Percentiles rank a stretch among this genome's conserved stretches.
Evolutionary conservation across 2,329 filamentous ascomycete species (phyloP).

Genomic region (Penicillium digitatum): DNA sequence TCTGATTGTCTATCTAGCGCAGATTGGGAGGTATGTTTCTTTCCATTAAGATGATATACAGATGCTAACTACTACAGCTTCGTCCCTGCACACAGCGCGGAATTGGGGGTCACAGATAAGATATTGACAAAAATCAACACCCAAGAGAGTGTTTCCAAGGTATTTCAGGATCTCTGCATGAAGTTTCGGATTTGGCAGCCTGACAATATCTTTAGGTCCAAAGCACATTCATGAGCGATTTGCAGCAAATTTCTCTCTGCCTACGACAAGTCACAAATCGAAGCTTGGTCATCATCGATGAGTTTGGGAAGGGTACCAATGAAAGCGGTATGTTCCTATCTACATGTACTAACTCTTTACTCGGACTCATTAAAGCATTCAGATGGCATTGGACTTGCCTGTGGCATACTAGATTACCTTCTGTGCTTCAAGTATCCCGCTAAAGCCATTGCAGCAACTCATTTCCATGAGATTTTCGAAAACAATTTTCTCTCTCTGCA

Average conservation of each 20-base stretch:
- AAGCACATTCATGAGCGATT: constrained; percentile 72
- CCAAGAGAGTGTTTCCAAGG: constrained; percentile 61
- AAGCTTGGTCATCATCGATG: constrained; percentile 85
- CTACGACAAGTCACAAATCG: constrained; percentile 68
- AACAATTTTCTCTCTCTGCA: constrained; percentile 49
- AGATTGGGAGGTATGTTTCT: constrained; percentile 61
- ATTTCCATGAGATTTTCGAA: constrained; percentile 58
- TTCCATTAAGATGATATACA: not conserved
- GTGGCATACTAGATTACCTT: constrained; percentile 57
- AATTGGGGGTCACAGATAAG: constrained; percentile 83
- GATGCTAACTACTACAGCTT: constrained; percentile 53
- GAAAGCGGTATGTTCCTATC: constrained; percentile 43
- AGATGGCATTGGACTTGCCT: constrained; percentile 63
- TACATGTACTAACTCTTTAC: not conserved
- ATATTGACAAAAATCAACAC: constrained; percentile 84
- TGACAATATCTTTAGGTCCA: constrained; percentile 43
- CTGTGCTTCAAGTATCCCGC: constrained; percentile 50
- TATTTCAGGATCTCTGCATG: constrained; percentile 12
- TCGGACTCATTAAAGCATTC: constrained; percentile 5
- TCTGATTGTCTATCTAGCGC: constrained; percentile 84
- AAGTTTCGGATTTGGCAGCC: not conserved
- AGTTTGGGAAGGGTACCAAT: constrained; percentile 74
- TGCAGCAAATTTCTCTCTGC: constrained; percentile 79
- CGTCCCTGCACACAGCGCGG: constrained; percentile 73
- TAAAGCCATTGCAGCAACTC: constrained; percentile 60